A percentile compares a stretch with the other conserved stretches of the same genome.
Conservation (phyloP, 106 monocot genomes). For the Cymbidium sinense region DNA sequence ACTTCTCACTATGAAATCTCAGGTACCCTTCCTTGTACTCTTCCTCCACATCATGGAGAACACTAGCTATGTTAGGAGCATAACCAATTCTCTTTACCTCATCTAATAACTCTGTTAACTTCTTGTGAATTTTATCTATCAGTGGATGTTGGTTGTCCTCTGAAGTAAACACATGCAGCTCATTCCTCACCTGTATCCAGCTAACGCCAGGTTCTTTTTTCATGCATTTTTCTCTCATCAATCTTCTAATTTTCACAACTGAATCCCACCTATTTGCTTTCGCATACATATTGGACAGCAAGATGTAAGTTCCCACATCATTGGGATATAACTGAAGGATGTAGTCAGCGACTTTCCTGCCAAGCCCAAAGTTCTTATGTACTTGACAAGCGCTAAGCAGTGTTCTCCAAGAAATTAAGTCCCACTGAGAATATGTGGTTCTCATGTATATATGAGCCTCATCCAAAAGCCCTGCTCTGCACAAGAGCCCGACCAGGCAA, state of each 20-base stretch:
- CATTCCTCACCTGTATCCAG: slow-evolving; percentile 54
- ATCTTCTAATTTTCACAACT: slow-evolving; percentile 40
- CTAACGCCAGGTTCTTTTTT: slow-evolving; percentile 76
- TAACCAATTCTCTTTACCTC: slow-evolving; percentile 49
- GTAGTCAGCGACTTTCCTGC: slow-evolving; percentile 34
- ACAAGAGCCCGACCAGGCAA: slow-evolving; percentile 59
- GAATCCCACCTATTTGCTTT: slow-evolving; percentile 53
- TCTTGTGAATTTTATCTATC: slow-evolving; percentile 24
- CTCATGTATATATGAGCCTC: slow-evolving; percentile 51
- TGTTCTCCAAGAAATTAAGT: slow-evolving; percentile 60
- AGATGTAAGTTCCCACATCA: slow-evolving; percentile 59
- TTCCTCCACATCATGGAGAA: slow-evolving; percentile 52
- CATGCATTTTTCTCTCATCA: slow-evolving; percentile 50
- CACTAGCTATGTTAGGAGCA: slow-evolving; percentile 28
- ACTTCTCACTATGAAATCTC: slow-evolving; percentile 52
- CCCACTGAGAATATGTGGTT: slow-evolving; percentile 34
- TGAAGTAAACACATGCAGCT: slow-evolving; percentile 55
- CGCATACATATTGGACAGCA: slow-evolving; percentile 65
- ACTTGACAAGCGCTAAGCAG: slow-evolving; percentile 49
- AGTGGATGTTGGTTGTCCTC: slow-evolving; percentile 46
- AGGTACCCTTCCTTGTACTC: slow-evolving; percentile 50
- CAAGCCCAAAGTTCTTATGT: slow-evolving; percentile 40
- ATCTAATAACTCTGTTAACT: slow-evolving; percentile 30
- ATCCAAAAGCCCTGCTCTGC: slow-evolving; percentile 38
- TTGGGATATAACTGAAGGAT: slow-evolving; percentile 47